A percentile compares a stretch with the other conserved stretches of the same genome.
These are phyloP conservation scores for Talaromyces piceae DNA, from an alignment of 2,329 filamentous ascomycete species.

Conservation along the genomic window DNA sequence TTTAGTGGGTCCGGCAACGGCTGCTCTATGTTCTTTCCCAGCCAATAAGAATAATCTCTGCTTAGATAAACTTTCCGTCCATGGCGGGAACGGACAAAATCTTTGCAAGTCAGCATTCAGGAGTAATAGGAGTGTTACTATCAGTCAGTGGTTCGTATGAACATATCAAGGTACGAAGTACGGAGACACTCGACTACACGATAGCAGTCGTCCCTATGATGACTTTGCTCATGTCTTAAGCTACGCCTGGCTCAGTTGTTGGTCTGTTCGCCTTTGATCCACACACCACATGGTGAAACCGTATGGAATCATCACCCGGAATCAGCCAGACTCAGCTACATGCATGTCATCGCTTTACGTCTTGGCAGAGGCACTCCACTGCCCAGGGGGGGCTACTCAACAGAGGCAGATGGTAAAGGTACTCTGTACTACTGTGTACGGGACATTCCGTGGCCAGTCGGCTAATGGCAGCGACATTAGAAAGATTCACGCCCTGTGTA, in stretches of 20 bases:
- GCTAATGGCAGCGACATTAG: no score
- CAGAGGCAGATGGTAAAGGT: no score
- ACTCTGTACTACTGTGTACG: no score
- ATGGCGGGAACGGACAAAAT: neutral
- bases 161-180: no score
- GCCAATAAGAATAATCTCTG: neutral
- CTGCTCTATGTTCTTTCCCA: neutral
- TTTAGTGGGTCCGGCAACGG: neutral
- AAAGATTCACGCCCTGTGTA: no score
- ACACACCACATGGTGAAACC: neutral
- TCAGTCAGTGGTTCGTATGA: no score
- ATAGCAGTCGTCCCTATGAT: neutral
- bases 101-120: no score
- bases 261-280: neutral
- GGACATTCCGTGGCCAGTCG: no score
- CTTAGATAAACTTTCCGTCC: neutral
- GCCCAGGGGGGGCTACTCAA: no score
- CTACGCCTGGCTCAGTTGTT: neutral
- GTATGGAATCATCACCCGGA: neutral
- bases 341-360: neutral
- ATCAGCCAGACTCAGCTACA: neutral
- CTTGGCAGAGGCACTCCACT: neutral
- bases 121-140: no score
- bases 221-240: no score
- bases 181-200: no score